Conservation (phyloP, 148 eudicot species). For the Camellia lanceoleosa region DNA sequence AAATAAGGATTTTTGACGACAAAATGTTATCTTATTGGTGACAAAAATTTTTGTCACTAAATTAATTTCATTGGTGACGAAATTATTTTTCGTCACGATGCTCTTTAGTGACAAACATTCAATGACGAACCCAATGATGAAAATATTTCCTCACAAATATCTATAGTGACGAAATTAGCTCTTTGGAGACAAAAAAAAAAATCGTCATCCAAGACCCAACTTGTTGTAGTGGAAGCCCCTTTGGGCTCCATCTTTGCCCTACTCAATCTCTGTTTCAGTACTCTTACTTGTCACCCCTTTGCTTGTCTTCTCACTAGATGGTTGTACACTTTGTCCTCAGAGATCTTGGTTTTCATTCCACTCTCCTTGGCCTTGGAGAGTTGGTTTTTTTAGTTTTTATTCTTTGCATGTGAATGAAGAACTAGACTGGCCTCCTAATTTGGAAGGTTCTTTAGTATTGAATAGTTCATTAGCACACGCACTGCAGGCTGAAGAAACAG, state of each 20-base stretch:
- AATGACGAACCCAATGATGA: too few relatives aligned
- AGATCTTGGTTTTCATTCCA: constrained; percentile 13
- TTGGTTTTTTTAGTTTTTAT: neutral
- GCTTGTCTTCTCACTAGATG: neutral
- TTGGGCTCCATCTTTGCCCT: constrained; percentile 8
- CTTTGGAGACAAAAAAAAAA: too few relatives aligned
- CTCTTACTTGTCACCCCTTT: neutral
- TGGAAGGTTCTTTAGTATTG: neutral
- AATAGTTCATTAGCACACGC: neutral
- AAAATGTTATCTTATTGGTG: too few relatives aligned
- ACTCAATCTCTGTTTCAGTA: constrained; percentile 13
- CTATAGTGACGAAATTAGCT: too few relatives aligned
- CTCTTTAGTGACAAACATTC: too few relatives aligned
- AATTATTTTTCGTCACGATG: too few relatives aligned
- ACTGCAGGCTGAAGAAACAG: neutral
- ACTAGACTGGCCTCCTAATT: neutral
- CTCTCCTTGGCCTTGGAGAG: constrained; percentile 9
- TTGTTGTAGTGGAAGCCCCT: neutral
- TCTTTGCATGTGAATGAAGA: neutral
- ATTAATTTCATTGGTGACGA: too few relatives aligned
- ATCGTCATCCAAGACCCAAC: too few relatives aligned
- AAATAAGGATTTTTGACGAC: too few relatives aligned
- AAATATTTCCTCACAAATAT: too few relatives aligned
- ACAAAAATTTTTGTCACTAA: too few relatives aligned
- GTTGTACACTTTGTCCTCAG: constrained; percentile 4